Evolutionary conservation across 805 yeast species (phyloP).

Genomic region (Hanseniaspora pseudoguilliermondii): DNA sequence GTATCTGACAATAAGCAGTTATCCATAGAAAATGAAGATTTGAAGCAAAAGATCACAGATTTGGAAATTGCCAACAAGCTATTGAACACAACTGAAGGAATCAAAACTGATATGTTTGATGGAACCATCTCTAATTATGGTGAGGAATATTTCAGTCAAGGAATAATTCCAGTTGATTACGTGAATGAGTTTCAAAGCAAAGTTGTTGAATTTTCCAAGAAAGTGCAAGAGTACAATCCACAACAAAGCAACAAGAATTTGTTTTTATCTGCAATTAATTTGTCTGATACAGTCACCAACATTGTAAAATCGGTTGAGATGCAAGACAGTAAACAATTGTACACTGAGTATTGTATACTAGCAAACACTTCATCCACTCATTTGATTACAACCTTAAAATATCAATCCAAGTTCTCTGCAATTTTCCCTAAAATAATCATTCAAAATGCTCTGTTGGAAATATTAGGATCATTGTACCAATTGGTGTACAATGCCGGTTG

Average conservation of each 20-base stretch:
- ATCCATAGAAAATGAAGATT: conserved; percentile 26
- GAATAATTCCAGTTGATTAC: conserved; percentile 36
- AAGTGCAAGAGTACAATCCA: conserved; percentile 23
- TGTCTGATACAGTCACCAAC: conserved; percentile 31
- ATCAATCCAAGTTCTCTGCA: conserved; percentile 45
- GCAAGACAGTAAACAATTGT: conserved; percentile 10
- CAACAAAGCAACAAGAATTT: conserved; percentile 29
- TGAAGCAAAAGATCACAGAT: conserved; percentile 29
- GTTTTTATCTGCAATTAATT: conserved; percentile 40
- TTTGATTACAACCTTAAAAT: conserved; percentile 57
- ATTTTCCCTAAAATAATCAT: conserved; percentile 52
- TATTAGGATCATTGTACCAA: conserved; percentile 48
- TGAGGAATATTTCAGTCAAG: conserved; percentile 23
- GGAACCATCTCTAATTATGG: conserved; percentile 18
- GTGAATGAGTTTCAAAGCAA: conserved; percentile 37
- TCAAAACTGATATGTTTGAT: conserved; percentile 1
- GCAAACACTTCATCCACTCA: conserved; percentile 54
- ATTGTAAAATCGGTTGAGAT: conserved; percentile 22
- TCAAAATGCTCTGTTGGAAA: conserved; percentile 58
- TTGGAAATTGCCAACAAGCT: conserved; percentile 35
- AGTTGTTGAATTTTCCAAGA: conserved; percentile 34
- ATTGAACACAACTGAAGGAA: not conserved
- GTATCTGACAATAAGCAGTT: conserved; percentile 21
- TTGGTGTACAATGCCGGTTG: conserved; percentile 26
- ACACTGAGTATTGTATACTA: conserved; percentile 31